These are phyloP conservation scores for Oryza coarctata DNA, from an alignment of 176 grass and related monocot genomes.

Conservation along the genomic window DNA sequence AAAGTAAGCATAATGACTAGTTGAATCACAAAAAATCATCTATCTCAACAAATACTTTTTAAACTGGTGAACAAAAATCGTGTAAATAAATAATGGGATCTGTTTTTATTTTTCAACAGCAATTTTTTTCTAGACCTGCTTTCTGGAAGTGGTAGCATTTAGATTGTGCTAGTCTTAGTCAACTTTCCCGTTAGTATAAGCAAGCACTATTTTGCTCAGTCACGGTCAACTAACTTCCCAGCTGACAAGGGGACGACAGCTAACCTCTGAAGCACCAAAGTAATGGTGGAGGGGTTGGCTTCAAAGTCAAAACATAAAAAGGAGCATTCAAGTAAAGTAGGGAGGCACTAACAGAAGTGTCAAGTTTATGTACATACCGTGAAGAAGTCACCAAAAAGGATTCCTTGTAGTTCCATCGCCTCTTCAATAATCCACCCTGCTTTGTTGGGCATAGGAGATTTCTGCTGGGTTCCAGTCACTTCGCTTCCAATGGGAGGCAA, in stretches of 20 bases:
- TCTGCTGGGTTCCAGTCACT: conserved; percentile 74
- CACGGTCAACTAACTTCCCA: conserved; percentile 22
- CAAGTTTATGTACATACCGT: conserved; percentile 55
- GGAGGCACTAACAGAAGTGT: neutral
- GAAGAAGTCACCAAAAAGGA: conserved; percentile 86
- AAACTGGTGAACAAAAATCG: neutral
- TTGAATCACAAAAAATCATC: neutral
- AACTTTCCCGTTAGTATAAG: neutral
- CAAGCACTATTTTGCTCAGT: conserved; percentile 10
- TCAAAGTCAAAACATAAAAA: neutral
- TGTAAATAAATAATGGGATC: neutral
- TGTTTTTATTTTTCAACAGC: conserved; percentile 6
- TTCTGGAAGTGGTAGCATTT: neutral
- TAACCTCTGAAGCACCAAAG: neutral
- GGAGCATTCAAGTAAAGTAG: neutral
- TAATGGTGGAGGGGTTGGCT: neutral
- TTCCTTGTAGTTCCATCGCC: conserved; percentile 79
- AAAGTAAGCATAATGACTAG: neutral
- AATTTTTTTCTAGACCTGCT: neutral
- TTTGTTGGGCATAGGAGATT: conserved; percentile 65
- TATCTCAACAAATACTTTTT: neutral
- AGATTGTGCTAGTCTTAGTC: neutral
- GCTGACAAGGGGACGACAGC: neutral
- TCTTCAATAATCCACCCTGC: conserved; percentile 92
- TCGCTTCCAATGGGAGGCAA: conserved; percentile 78